phyloP scores from a whole-genome alignment of 1,284 basidiomycete species.

The Leucoagaricus sp. region DNA sequence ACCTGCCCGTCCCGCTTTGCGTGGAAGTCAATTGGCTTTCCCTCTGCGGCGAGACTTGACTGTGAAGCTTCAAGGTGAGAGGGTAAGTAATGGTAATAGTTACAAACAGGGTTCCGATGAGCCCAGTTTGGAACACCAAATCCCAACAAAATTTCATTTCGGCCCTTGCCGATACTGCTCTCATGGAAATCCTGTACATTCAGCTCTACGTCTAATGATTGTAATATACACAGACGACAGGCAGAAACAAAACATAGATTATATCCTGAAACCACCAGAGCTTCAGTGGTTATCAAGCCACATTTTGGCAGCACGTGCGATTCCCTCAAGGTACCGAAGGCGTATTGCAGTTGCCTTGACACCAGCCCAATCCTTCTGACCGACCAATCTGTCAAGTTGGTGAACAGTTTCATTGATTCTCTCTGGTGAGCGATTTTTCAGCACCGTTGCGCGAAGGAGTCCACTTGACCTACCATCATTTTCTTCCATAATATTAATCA shows the following conservation, averaged over 20 bases:
- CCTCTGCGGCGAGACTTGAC: no score
- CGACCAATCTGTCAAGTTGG: conserved; percentile 55
- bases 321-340: conserved; percentile 78
- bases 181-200: background rate
- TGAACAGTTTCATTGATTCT: conserved; percentile 51
- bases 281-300: conserved; percentile 41
- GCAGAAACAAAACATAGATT: no score
- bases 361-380: conserved; percentile 51
- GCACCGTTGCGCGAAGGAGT: conserved; percentile 3
- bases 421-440: conserved; percentile 39
- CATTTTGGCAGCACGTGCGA: conserved; percentile 65
- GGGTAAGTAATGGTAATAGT: background rate
- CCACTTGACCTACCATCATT: conserved; percentile 59
- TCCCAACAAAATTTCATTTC: conserved; percentile 7
- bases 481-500: conserved; percentile 51
- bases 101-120: background rate
- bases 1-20: conserved; percentile 14
- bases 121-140: background rate
- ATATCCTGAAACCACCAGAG: no score
- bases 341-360: conserved; percentile 67
- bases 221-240: background rate
- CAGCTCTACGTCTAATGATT: background rate
- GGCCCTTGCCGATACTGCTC: conserved; percentile 16
- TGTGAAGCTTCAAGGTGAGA: no score
- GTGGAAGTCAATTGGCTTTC: background rate